These are phyloP conservation scores for Candida nonsorbophila DNA, from an alignment of 805 yeast species.

Conservation along the genomic window DNA sequence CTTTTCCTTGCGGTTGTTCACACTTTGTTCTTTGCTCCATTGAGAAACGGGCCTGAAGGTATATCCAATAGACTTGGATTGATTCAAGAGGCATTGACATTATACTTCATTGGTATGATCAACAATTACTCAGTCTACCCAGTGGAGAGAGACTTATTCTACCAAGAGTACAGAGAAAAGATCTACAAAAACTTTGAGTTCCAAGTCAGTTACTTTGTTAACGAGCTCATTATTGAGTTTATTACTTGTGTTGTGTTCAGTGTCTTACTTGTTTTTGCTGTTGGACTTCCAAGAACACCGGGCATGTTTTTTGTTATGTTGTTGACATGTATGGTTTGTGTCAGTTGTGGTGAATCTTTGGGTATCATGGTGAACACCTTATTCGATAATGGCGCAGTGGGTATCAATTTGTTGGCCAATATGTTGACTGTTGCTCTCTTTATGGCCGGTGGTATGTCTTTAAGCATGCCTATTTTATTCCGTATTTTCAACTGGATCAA, in stretches of 20 bases:
- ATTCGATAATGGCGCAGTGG: slow-evolving; percentile 73
- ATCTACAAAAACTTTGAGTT: slow-evolving; percentile 65
- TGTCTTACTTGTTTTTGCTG: slow-evolving; percentile 57
- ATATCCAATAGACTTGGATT: slow-evolving; percentile 68
- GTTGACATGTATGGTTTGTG: slow-evolving; percentile 47
- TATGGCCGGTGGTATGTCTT: slow-evolving; percentile 82
- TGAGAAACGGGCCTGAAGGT: slow-evolving; percentile 38
- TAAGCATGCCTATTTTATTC: slow-evolving; percentile 66
- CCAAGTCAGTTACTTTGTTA: slow-evolving; percentile 49
- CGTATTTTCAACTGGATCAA: slow-evolving; percentile 70
- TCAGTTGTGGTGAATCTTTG: slow-evolving; percentile 77
- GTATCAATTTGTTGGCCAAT: slow-evolving; percentile 66
- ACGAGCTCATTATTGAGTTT: slow-evolving; percentile 68
- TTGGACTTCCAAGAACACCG: slow-evolving; percentile 68
- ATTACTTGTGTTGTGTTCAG: slow-evolving; percentile 55
- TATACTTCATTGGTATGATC: slow-evolving; percentile 76
- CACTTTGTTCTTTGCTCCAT: slow-evolving; percentile 56
- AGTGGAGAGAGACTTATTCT: slow-evolving; percentile 64
- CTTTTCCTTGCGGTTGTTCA: slow-evolving; percentile 59
- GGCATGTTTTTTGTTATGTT: slow-evolving; percentile 63
- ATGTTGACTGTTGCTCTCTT: slow-evolving; percentile 66
- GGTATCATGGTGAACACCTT: slow-evolving; percentile 77
- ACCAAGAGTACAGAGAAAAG: slow-evolving; percentile 71
- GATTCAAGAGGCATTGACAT: slow-evolving; percentile 64
- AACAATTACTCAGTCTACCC: slow-evolving; percentile 77